phyloP scores from a whole-genome alignment of 768 basidiomycete genomes.

The Mycena haematopus region DNA sequence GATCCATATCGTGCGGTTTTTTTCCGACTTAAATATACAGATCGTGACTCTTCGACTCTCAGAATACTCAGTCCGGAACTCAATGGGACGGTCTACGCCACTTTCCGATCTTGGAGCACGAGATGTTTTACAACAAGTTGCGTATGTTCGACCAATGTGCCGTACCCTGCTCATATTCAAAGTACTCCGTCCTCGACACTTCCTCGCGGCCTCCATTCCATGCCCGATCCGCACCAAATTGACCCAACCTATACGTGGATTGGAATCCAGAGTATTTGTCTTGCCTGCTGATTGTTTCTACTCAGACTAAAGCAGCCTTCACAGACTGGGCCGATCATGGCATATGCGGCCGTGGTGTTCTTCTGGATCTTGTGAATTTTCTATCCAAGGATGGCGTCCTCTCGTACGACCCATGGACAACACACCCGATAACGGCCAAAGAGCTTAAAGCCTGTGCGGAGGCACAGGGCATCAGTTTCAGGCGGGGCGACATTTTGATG shows the following conservation, averaged over 20 bases:
- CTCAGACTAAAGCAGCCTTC: constrained; percentile 5
- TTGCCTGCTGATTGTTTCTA: not conserved
- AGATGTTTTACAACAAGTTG: constrained; percentile 70
- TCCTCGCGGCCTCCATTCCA: constrained; percentile 50
- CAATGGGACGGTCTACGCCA: constrained; percentile 71
- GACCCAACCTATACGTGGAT: constrained; percentile 54
- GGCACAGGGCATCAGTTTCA: constrained; percentile 62
- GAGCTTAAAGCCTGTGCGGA: constrained; percentile 67
- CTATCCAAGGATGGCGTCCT: constrained; percentile 49
- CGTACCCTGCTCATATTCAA: not conserved
- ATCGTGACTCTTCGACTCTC: not conserved
- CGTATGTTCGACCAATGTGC: not conserved
- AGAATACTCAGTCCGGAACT: constrained; percentile 77
- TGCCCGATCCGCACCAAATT: constrained; percentile 56
- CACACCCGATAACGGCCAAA: constrained; percentile 56
- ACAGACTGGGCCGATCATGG: constrained; percentile 76
- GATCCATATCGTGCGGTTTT: constrained; percentile 57
- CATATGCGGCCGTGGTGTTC: constrained; percentile 71
- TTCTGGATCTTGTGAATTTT: constrained; percentile 67
- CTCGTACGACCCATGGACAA: constrained; percentile 71
- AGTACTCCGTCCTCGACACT: constrained; percentile 54
- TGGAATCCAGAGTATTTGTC: constrained; percentile 67
- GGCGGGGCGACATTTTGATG: constrained; percentile 66
- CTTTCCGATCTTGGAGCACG: constrained; percentile 58
- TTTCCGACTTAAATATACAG: not conserved